Base-by-base conservation (phyloP, 2,329 filamentous ascomycete species). In the Trichophyton mentagrophytes region DNA sequence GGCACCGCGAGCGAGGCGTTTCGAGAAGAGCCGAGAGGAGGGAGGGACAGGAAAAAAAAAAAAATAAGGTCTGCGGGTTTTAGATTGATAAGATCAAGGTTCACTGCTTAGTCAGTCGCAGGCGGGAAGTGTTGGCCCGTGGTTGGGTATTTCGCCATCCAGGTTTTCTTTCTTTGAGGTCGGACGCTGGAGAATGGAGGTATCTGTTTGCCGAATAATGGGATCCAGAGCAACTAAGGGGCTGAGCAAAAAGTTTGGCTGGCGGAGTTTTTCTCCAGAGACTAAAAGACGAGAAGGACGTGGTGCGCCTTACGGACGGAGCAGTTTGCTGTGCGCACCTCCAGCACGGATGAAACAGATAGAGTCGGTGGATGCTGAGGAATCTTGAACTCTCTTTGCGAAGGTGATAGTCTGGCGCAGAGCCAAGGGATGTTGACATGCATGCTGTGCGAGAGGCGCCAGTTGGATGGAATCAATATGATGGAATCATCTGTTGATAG, bases 71-170 rank as follows among this genome's bases (percentile, higher is more conserved):
- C 27, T 55, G 51, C 33, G 33, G 33, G 33, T 55, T 33, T 44
- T 25, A 33, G 42, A 49, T 59, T 59, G 57, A 59, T 59, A 59
- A 59, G 57, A 59, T 59, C 40, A 59, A 36, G 44, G 57, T 49
- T 59, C n/a, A 49, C 15, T 55, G 51, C 15, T 47, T 58, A 58
- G 56, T 58, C 51, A 55, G 56, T 58, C 30, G 33, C 51, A 7
- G 30, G n/a, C 51, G 27, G 51, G 22, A 51, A 27, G 46, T 51
- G 3, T 22, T 38, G 33, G 11, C 11, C 46, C 46, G 25, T 27
- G 46, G 46, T 25, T 51, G 3, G 27, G 33, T 36, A 36, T 55
- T 44, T 55, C 51, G 30, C 51, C 51, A 30, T 27, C 22, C 46
- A 25, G 8, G 11, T 13, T 15, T 11, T 25, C 7, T 25, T 22